These are phyloP conservation scores for Kodamaea kakaduensis DNA, from an alignment of 805 yeast species.

Conservation along the genomic window DNA sequence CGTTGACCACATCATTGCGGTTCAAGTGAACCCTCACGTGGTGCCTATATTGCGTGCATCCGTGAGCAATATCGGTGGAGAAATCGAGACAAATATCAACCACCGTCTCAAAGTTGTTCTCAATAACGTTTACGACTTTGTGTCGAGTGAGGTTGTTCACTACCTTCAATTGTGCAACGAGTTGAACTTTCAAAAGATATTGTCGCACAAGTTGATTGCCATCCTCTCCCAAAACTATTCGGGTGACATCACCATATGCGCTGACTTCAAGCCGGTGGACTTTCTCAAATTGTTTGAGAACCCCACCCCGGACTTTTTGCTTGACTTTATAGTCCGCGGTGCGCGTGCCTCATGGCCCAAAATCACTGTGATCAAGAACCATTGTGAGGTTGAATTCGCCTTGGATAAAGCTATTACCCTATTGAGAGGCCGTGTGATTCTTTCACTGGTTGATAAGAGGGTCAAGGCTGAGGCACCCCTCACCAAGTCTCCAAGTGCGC, in stretches of 20 bases:
- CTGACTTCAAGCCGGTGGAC: conserved; percentile 61
- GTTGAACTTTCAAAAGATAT: conserved; percentile 68
- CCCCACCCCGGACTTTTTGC: conserved; percentile 74
- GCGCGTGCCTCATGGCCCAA: conserved; percentile 95
- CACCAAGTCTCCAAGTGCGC: conserved; percentile 9
- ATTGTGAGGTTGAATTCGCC: conserved; percentile 85
- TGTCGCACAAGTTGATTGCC: conserved; percentile 69
- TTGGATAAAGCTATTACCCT: conserved; percentile 74
- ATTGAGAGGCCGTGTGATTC: conserved; percentile 58
- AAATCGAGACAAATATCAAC: conserved; percentile 56
- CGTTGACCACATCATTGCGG: conserved; percentile 94
- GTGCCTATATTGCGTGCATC: conserved; percentile 78
- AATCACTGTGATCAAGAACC: conserved; percentile 77
- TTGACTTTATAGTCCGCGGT: conserved; percentile 72
- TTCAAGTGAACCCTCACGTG: conserved; percentile 96
- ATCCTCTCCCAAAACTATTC: conserved; percentile 82
- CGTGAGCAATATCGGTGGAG: conserved; percentile 65
- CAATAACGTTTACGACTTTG: conserved; percentile 53
- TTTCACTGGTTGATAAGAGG: conserved; percentile 20
- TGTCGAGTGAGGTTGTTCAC: conserved; percentile 73
- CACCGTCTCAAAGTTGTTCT: conserved; percentile 51
- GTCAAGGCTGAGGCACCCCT: conserved; percentile 7
- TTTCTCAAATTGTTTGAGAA: conserved; percentile 64
- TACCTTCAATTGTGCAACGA: conserved; percentile 69
- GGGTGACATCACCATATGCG: conserved; percentile 91